Evolutionary conservation across 305 asterid genomes (phyloP), one percentile per base, ranked within the genome.

Genomic region (Fraxinus greggii): DNA sequence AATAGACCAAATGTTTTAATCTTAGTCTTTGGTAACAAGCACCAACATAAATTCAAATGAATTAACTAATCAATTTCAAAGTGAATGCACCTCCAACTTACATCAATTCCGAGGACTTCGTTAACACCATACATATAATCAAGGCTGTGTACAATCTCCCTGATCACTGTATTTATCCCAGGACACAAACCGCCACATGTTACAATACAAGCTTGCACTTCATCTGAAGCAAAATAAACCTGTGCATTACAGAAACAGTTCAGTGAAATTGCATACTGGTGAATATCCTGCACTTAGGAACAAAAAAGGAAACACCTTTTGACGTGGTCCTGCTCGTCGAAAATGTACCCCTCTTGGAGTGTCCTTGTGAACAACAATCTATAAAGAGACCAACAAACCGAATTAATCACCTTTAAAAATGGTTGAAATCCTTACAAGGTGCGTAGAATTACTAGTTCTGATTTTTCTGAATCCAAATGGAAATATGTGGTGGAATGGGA

Each of bases 321-420:
- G 91, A 23, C 98, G 97, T 42, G 97, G 97, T 85, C 98, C 98
- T 84, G 98, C 98, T 75, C 98, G 92, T 76, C 97, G 93, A 85
- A 94, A 93, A 90, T 93, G 98, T 84, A 92, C 61, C 76, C 97
- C 98, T 87, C 97, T 91, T 10, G 92, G 95, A 83, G 93, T 86
- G 87, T 92, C 90, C 90, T 87, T 91, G 84, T 94, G 98, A 80
- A 89, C 91, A 83, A 91, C 94, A 81, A 93, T 86, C 99, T 95
- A 83, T 29, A 82, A 42, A 78, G 69, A 84, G 85, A 83, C 48
- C 69, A 72, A 24, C 65, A 65, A 74, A 74, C 80, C 23, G 1
- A 74, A 31, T 77, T 48, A 69, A 35, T 24, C 78, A 75, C 75
- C 76, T 65, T 80, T 63, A 63, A 80, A 81, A 81, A 69, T 72